Evolutionary conservation across 2,329 filamentous ascomycete genomes (phyloP), one percentile per base, ranked within the genome.

Genomic region (Epichloe festucae): DNA sequence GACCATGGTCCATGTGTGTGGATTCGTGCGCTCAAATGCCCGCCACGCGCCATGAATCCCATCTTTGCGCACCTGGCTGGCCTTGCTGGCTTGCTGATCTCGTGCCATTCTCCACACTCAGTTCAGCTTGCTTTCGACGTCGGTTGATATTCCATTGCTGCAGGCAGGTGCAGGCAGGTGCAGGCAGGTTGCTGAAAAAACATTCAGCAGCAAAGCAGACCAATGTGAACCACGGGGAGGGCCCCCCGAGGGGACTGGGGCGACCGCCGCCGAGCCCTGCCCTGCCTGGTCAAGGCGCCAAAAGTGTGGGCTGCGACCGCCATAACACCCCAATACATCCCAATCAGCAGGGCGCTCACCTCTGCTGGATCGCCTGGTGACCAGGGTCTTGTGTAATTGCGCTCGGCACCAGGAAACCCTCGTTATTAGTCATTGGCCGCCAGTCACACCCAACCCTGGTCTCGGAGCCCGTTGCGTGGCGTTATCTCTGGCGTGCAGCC

Each of bases 321-420:
- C 27, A 31, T 17, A 15, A 27, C 21, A 40, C 31, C 48, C 52
- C 44, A 53, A 27, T 27, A 7, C 6, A 27, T 6, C 48, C 52
- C 44, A 53, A 53, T 53, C 52, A 50, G 52, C 48, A 50, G 48
- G 43, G 48, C 48, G 48, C 43, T 2, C 36, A 14, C 36, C 12
- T 14, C 36, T 36, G 19, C 48, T 48, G 38, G n/a, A 52, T 50
- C 52, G 48, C 48, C 48, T 31, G 27, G 39, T 47, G 51, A 53
- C 51, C 42, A 42, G 46, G 46, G 50, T 49, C 40, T 39, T 48
- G 45, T 49, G 46, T 39, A 52, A 52, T 49, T 49, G 46, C 50
- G 39, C 42, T 52, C 46, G 46, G 50, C 50, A 36, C 38, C 39
- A 51, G 43, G 49, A 46, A 51, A 51, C 36, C 42, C 43, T 31